A percentile compares a stretch with the other conserved stretches of the same genome.
Evolutionary conservation across 192 early-diverging fungal species (phyloP).

Genomic region (Phycomyces blakesleeanus): DNA sequence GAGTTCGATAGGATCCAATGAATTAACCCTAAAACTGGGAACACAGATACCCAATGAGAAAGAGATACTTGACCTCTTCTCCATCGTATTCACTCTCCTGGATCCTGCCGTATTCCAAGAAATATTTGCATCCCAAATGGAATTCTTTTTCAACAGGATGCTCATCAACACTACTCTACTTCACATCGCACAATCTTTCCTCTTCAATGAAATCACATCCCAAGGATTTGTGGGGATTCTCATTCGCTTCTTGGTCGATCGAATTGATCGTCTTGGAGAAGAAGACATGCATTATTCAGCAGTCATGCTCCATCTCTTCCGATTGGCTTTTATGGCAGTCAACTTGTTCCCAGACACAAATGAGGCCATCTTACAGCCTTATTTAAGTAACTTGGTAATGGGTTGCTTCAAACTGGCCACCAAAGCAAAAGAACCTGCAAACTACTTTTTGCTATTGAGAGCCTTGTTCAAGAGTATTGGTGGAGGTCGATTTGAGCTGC

Average conservation of each 20-base stretch:
- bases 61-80: slow-evolving; percentile 88
- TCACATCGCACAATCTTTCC: slow-evolving; percentile 84
- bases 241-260: slow-evolving; percentile 73
- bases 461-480: slow-evolving; percentile 94
- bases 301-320: slow-evolving; percentile 88
- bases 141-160: slow-evolving; percentile 80
- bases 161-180: slow-evolving; percentile 72
- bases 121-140: slow-evolving; percentile 87
- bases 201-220: slow-evolving; percentile 72
- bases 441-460: slow-evolving; percentile 91
- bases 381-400: slow-evolving; percentile 86
- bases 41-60: slow-evolving; percentile 81
- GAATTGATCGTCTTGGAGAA: slow-evolving; percentile 73
- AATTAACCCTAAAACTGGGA: slow-evolving; percentile 46
- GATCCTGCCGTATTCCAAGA: slow-evolving; percentile 94
- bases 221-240: slow-evolving; percentile 77
- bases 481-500: slow-evolving; percentile 89
- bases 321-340: slow-evolving; percentile 90
- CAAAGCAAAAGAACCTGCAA: slow-evolving; percentile 80
- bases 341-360: slow-evolving; percentile 88
- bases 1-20: slow-evolving; percentile 24
- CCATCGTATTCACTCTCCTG: slow-evolving; percentile 74
- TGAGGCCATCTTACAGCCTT: slow-evolving; percentile 89
- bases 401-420: slow-evolving; percentile 79
- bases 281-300: slow-evolving; percentile 58